Evolutionary conservation across 495 filamentous ascomycete species (phyloP).

Genomic region (Hypoxylon trugodes): DNA sequence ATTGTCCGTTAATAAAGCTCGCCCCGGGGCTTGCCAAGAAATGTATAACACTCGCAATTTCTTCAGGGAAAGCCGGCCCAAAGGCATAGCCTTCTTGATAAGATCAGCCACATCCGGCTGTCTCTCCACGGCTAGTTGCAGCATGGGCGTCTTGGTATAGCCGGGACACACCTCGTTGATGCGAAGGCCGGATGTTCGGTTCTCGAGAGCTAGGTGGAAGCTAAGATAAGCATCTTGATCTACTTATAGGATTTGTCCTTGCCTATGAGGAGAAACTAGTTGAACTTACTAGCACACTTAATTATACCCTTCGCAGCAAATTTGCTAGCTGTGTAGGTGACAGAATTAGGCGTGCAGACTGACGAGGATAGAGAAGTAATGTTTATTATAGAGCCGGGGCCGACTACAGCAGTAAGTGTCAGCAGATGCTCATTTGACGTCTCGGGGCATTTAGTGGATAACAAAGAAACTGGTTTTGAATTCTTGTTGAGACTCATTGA

Average conservation of each 20-base stretch:
- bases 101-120: constrained; percentile 33
- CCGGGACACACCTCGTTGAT: constrained; percentile 55
- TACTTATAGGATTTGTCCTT: background rate
- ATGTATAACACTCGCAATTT: constrained; percentile 52
- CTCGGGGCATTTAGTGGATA: too few relatives aligned
- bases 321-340: constrained; percentile 58
- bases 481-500: too few relatives aligned
- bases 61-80: constrained; percentile 48
- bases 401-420: too few relatives aligned
- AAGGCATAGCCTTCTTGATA: constrained; percentile 38
- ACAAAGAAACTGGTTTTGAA: too few relatives aligned
- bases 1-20: constrained; percentile 47
- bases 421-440: too few relatives aligned
- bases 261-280: too few relatives aligned
- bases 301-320: constrained; percentile 59
- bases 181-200: constrained; percentile 43
- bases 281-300: constrained; percentile 48
- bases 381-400: constrained; percentile 57
- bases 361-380: constrained; percentile 56
- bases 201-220: constrained; percentile 46
- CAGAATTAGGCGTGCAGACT: constrained; percentile 44
- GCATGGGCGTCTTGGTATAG: constrained; percentile 51
- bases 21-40: constrained; percentile 50
- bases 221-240: background rate
- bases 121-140: constrained; percentile 44